These are phyloP conservation scores for Pseudogymnoascus verrucosus DNA, from an alignment of 2,329 filamentous ascomycete genomes.

Conservation along the genomic window DNA sequence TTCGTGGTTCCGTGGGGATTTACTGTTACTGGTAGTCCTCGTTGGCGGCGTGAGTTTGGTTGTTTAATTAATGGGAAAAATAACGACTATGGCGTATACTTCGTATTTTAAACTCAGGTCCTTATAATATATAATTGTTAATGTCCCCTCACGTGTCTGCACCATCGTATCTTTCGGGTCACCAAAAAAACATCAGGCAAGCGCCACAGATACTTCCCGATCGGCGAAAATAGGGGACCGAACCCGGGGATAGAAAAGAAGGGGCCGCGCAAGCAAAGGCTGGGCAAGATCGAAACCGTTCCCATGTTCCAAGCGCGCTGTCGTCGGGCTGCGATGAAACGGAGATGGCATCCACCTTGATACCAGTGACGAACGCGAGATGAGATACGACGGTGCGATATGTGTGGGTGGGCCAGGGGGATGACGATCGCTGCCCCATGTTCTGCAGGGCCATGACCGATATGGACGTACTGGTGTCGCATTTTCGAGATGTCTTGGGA, in stretches of 20 bases:
- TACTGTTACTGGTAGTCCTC: neutral
- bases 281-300: neutral
- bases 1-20: neutral
- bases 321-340: neutral
- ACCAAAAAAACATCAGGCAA: neutral
- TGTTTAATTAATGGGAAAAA: neutral
- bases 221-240: neutral
- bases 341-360: neutral
- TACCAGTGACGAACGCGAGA: neutral
- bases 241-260: neutral
- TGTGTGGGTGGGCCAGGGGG: neutral
- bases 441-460: neutral
- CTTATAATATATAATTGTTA: neutral
- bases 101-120: neutral
- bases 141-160: neutral
- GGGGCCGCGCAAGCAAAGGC: neutral
- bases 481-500: slow-evolving; percentile 1
- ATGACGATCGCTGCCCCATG: neutral
- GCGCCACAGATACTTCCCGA: neutral
- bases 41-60: neutral
- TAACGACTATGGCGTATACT: neutral
- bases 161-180: neutral
- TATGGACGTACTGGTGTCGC: neutral
- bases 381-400: neutral
- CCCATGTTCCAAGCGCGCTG: neutral